Evolutionary conservation across 768 basidiomycete species (phyloP).

Genomic region (Candolleomyces efflorescens): DNA sequence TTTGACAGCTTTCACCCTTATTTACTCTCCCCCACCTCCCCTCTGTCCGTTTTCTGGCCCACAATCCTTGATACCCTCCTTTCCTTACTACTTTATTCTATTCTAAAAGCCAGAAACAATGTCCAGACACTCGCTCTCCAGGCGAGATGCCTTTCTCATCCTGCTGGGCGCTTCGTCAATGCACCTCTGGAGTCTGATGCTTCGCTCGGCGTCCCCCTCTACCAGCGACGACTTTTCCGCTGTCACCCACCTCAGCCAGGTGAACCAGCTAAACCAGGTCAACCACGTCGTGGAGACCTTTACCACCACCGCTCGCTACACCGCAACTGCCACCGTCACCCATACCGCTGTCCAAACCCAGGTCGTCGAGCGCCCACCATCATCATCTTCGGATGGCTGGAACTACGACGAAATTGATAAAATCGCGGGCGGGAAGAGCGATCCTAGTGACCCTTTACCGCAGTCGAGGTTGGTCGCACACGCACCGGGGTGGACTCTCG

Average conservation of each 20-base stretch:
- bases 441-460: constrained; percentile 31
- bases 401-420: constrained; percentile 3
- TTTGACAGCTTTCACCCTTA: too few relatives aligned
- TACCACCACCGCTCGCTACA: not conserved
- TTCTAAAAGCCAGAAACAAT: constrained; percentile 21
- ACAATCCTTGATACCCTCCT: not conserved
- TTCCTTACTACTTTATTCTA: not conserved
- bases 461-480: constrained; percentile 58
- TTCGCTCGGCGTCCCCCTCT: constrained; percentile 16
- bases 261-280: constrained; percentile 3
- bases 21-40: too few relatives aligned
- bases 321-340: constrained; percentile 1
- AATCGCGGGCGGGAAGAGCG: constrained; percentile 3
- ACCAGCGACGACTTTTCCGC: constrained; percentile 16
- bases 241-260: constrained; percentile 23
- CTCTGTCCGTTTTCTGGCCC: not conserved
- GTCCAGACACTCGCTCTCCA: constrained; percentile 39
- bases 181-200: constrained; percentile 47
- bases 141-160: constrained; percentile 57
- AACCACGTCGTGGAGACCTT: not conserved
- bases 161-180: constrained; percentile 53
- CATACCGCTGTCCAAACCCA: constrained; percentile 1
- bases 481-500: constrained; percentile 83
- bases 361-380: not conserved
- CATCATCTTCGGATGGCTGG: constrained; percentile 3